These are phyloP conservation scores for Pyrenophora graminea DNA, from an alignment of 2,329 filamentous ascomycete species.

Conservation along the genomic window DNA sequence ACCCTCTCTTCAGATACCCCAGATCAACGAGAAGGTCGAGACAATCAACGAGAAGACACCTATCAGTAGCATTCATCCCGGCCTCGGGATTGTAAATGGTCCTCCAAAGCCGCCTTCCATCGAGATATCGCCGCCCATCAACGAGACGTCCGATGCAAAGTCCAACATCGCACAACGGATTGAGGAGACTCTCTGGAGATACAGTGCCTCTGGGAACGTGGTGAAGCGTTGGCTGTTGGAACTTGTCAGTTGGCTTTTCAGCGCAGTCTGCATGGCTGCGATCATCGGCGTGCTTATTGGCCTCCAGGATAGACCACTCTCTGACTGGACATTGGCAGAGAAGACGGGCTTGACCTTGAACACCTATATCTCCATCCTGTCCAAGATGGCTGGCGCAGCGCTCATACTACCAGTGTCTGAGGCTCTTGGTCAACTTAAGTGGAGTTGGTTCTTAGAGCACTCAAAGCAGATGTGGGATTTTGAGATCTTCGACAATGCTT, in stretches of 20 bases:
- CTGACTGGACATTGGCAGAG: slow-evolving; percentile 14
- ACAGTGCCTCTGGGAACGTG: slow-evolving; percentile 21
- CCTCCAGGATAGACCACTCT: slow-evolving; percentile 6
- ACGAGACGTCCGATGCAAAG: neutral
- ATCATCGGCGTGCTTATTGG: slow-evolving; percentile 23
- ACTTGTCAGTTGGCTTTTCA: slow-evolving; percentile 32
- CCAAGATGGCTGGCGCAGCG: slow-evolving; percentile 34
- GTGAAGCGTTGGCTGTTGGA: slow-evolving; percentile 33
- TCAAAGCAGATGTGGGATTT: slow-evolving; percentile 42
- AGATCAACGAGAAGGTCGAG: too few species aligned
- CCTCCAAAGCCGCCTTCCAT: slow-evolving; percentile 13
- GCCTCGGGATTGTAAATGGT: slow-evolving; percentile 11
- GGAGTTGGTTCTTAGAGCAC: slow-evolving; percentile 39
- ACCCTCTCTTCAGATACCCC: slow-evolving; percentile 12
- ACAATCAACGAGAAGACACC: slow-evolving; percentile 18
- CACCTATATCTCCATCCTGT: slow-evolving; percentile 33
- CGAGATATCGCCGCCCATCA: slow-evolving; percentile 6
- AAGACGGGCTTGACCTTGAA: slow-evolving; percentile 29
- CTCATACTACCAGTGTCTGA: slow-evolving; percentile 36
- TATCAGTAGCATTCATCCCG: neutral
- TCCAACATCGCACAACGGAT: slow-evolving; percentile 31
- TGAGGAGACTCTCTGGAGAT: slow-evolving; percentile 24
- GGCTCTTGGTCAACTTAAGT: slow-evolving; percentile 42
- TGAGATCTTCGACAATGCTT: slow-evolving; percentile 43
- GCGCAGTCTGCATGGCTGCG: slow-evolving; percentile 29